Percentiles rank a stretch among this genome's conserved stretches.
Evolutionary conservation across 176 grass and related monocot species (phyloP).

Genomic region (Rhynchospora pubera): DNA sequence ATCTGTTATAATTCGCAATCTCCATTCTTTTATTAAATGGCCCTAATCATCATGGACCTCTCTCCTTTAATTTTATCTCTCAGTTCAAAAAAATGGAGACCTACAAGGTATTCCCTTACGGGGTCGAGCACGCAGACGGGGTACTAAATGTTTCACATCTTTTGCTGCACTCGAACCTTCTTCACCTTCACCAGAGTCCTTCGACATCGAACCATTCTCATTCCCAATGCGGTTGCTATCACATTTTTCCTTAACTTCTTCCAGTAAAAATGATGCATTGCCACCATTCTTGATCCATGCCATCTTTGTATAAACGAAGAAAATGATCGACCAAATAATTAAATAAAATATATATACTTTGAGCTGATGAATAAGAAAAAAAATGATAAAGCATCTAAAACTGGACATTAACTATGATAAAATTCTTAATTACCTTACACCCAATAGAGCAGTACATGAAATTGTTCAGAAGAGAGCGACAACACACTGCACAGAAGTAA

Average conservation of each 20-base stretch:
- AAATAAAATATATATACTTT: background rate
- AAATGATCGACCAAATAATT: no score
- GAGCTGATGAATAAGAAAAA: no score
- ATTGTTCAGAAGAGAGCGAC: conserved; percentile 29
- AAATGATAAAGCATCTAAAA: background rate
- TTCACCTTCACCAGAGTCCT: background rate
- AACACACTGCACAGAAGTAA: conserved; percentile 31
- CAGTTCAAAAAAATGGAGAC: conserved; percentile 24
- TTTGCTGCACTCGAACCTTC: background rate
- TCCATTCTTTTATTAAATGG: background rate
- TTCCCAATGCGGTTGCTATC: background rate
- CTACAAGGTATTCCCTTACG: conserved; percentile 42
- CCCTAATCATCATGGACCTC: background rate
- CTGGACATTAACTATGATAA: no score
- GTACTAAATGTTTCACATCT: background rate
- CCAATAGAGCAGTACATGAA: conserved; percentile 33
- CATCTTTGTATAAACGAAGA: conserved; percentile 13
- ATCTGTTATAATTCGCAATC: background rate
- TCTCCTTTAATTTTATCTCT: background rate
- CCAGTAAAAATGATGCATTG: background rate
- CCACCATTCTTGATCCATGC: conserved; percentile 26
- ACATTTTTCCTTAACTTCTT: background rate
- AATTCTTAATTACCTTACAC: conserved; percentile 32
- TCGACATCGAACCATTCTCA: background rate
- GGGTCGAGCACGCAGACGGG: background rate